Percentiles rank a stretch among this genome's conserved stretches.
phyloP scores from a whole-genome alignment of 1,139 yeast species.

The Spathaspora jeffriesii region DNA sequence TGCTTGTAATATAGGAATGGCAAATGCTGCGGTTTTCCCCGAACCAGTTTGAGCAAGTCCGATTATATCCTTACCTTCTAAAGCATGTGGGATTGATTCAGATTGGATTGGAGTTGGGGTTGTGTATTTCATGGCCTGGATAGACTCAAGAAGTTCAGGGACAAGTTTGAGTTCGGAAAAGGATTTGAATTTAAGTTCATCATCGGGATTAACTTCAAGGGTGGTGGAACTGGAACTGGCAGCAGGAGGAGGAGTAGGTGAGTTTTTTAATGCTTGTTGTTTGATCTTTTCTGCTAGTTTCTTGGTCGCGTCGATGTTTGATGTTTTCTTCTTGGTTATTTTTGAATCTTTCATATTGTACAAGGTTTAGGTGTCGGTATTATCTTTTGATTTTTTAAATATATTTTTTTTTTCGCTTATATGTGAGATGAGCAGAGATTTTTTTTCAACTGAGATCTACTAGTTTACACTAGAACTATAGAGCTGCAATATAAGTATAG shows the following conservation, averaged over 20 bases:
- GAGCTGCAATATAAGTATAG: not conserved
- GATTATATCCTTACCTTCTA: conserved; percentile 80
- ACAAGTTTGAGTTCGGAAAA: conserved; percentile 61
- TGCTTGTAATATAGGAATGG: conserved; percentile 87
- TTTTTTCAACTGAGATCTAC: conserved; percentile 3
- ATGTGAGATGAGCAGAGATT: conserved; percentile 3
- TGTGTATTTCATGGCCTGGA: conserved; percentile 62
- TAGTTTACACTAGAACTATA: not conserved
- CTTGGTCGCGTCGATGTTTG: conserved; percentile 25
- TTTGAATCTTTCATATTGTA: conserved; percentile 13
- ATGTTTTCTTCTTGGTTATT: conserved; percentile 15
- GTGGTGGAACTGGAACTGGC: conserved; percentile 3
- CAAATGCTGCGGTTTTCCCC: conserved; percentile 86
- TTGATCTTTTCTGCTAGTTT: conserved; percentile 53
- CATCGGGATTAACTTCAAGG: conserved; percentile 20
- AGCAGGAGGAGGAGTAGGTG: conserved; percentile 9
- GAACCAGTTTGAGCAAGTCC: conserved; percentile 87
- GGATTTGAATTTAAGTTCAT: conserved; percentile 37
- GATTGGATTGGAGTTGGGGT: conserved; percentile 91
- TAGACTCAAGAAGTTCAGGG: conserved; percentile 81
- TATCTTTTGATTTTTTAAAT: not conserved
- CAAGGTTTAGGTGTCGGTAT: not conserved
- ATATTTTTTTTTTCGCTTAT: not conserved
- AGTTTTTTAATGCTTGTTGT: conserved; percentile 47
- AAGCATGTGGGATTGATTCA: conserved; percentile 89